phyloP scores from a whole-genome alignment of 495 filamentous ascomycete genomes.

The Annulohypoxylon moriforme region DNA sequence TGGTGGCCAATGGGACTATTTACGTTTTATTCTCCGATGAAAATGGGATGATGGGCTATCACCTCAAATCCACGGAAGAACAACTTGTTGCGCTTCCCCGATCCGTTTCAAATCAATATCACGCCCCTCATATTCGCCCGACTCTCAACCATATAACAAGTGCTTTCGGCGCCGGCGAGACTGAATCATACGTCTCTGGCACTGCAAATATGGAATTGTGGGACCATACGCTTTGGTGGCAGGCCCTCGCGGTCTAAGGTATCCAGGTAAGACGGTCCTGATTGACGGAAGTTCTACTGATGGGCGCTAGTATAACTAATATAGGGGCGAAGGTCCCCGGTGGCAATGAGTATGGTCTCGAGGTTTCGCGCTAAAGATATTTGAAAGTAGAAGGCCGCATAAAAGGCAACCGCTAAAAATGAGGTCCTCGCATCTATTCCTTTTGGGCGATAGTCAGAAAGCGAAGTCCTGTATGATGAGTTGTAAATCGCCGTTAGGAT shows the following conservation, averaged over 20 bases:
- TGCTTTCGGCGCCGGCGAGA: not conserved
- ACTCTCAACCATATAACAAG: not conserved
- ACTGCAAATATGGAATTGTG: slow-evolving; percentile 60
- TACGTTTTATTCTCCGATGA: slow-evolving; percentile 2
- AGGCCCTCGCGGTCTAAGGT: slow-evolving; percentile 71
- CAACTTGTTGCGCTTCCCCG: slow-evolving; percentile 42
- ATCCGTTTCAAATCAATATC: slow-evolving; percentile 59
- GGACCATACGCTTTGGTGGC: slow-evolving; percentile 63
- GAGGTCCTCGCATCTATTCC: no score
- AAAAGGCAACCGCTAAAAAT: slow-evolving; percentile 67
- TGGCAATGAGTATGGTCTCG: not conserved
- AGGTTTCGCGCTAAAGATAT: slow-evolving; percentile 64
- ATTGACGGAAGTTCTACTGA: slow-evolving; percentile 56
- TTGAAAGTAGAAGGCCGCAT: slow-evolving; percentile 71
- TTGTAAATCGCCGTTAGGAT: slow-evolving; percentile 12
- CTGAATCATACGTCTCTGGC: slow-evolving; percentile 69
- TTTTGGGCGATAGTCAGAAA: no score
- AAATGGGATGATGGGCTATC: not conserved
- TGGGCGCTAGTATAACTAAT: not conserved
- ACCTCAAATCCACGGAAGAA: not conserved
- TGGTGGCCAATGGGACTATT: slow-evolving; percentile 54
- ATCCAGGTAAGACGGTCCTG: slow-evolving; percentile 69
- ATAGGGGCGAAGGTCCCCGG: not conserved
- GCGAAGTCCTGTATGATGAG: slow-evolving; percentile 41
- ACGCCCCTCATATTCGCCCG: not conserved